Conservation (phyloP, 257 asterid species). For the Datura wrightii region DNA sequence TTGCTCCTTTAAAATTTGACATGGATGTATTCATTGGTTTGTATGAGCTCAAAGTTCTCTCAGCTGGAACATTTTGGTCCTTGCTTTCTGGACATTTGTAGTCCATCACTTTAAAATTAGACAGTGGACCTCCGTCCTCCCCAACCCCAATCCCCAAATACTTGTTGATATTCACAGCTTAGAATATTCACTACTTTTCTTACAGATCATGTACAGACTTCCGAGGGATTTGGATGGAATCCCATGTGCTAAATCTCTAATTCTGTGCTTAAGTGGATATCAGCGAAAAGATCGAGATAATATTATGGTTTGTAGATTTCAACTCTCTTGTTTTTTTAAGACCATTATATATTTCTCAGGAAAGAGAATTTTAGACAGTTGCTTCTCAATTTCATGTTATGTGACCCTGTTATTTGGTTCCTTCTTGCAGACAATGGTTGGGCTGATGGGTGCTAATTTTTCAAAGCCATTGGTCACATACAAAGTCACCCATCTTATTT, state of each 20-base stretch:
- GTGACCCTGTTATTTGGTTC: conserved; percentile 35
- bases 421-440: conserved; percentile 75
- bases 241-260: conserved; percentile 73
- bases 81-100: neutral
- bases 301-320: conserved; percentile 67
- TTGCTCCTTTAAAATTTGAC: neutral
- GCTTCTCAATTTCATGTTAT: neutral
- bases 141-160: too few relatives aligned
- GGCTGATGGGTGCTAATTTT: conserved; percentile 86
- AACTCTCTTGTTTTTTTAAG: conserved; percentile 29
- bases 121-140: too few relatives aligned
- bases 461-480: conserved; percentile 79
- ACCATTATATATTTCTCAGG: neutral
- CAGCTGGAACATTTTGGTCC: neutral
- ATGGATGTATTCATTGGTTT: neutral
- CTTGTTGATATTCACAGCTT: too few relatives aligned
- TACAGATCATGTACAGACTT: conserved; percentile 82
- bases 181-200: conserved; percentile 4
- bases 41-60: neutral
- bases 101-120: too few relatives aligned
- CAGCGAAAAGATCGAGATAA: conserved; percentile 74
- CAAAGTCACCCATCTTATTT: conserved; percentile 91
- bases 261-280: conserved; percentile 91
- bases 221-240: conserved; percentile 74
- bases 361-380: neutral